Conservation (phyloP, 208 protist genomes). For the Crithidia bombi region DNA sequence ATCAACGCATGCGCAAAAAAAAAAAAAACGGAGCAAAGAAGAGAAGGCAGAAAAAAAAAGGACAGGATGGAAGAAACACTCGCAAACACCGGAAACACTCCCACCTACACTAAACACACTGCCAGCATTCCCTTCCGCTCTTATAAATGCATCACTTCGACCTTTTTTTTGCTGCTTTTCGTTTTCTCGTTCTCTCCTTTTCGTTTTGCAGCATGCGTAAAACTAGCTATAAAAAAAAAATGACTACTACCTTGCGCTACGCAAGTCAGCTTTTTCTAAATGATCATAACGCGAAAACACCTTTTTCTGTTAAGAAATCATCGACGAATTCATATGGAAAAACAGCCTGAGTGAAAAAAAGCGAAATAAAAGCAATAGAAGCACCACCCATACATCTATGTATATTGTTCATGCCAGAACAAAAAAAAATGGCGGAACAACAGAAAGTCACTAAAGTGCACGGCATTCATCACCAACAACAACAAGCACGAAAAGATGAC, state of each 20-base stretch:
- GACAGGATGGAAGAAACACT: slow-evolving; percentile 5
- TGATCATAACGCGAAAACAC: not conserved
- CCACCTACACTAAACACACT: not conserved
- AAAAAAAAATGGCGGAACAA: slow-evolving; percentile 24
- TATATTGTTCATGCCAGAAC: no score
- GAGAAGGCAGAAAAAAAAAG: slow-evolving; percentile 13
- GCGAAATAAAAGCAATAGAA: slow-evolving; percentile 19
- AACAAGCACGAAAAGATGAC: slow-evolving; percentile 9
- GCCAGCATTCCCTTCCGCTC: slow-evolving; percentile 3
- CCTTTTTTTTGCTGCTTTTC: no score
- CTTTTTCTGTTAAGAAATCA: no score
- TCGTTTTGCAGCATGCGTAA: not conserved
- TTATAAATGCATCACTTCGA: slow-evolving; percentile 1
- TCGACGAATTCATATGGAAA: no score
- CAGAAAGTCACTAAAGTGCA: not conserved
- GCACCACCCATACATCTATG: slow-evolving; percentile 8
- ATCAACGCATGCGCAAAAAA: slow-evolving; percentile 5
- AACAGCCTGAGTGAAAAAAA: not conserved
- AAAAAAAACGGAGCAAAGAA: no score
- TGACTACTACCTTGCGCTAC: slow-evolving; percentile 20
- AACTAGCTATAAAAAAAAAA: no score
- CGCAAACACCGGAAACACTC: not conserved
- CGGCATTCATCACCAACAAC: slow-evolving; percentile 11
- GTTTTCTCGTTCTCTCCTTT: not conserved
- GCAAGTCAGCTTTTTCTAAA: slow-evolving; percentile 23